Base-by-base conservation (phyloP, 2,329 filamentous ascomycete species). In the Clarireedia sp. region DNA sequence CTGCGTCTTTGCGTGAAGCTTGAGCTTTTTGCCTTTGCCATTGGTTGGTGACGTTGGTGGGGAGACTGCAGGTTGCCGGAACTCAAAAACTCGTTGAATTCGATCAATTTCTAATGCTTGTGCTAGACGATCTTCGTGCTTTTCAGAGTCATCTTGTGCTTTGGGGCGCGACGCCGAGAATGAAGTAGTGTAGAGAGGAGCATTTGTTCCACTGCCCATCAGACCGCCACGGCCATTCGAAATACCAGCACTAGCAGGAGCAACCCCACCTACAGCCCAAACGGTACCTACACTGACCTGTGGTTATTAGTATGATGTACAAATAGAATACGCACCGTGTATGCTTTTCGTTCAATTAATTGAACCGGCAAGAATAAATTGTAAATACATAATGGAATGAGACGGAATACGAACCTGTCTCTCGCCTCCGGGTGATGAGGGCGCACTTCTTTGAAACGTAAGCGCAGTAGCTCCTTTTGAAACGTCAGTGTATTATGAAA, bases 71-170 rank as follows among this genome's bases (percentile, higher is more conserved):
- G 59, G 59, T 51, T 66, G 63, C 33, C 59, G 66, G 60, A 82
- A 83, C 41, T 78, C 77, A 29, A 96, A 75, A 14, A 95, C 74
- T 59, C 82, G 81, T 24, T 79, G 76, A 29, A 80, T 75, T 46
- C 82, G 83, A 66, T 95, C 84, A 58, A 97, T 78, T n/a, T 88
- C 80, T 51, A 97, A 76, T 2, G 94, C 94, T 16, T 85, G 74
- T 8, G 91, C 90, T 54, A 99, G 72, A 26, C 90, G 82, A 41
- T 80, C 79, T 64, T 87, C 82, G 66, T 95, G 87, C 51, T 80
- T 82, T 55, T 86, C 81, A 12, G 78, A 72, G 41, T 89, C 82
- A 38, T 87, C 81, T 38, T 81, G 77, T 1, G 74, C 67, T 46
- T 70, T 75, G 5, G 72, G 68, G 19, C 69, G 70, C 0, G 68